phyloP scores from a whole-genome alignment of 1,139 yeast genomes.

The Diutina sp. region DNA sequence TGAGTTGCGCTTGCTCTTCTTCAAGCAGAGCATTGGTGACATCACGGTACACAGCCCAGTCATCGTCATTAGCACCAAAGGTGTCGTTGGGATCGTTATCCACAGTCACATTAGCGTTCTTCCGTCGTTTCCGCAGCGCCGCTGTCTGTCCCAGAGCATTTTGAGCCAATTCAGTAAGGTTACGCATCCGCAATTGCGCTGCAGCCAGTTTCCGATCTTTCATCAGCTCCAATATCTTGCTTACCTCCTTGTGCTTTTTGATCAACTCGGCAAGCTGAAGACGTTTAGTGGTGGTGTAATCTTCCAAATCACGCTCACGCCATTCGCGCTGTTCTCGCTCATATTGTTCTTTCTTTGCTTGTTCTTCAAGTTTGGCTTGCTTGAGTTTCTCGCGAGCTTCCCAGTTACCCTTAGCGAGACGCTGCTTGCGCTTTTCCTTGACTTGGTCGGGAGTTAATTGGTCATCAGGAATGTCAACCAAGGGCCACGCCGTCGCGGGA shows the following conservation, averaged over 20 bases:
- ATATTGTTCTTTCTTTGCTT: slow-evolving; percentile 35
- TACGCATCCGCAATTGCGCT: slow-evolving; percentile 87
- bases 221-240: slow-evolving; percentile 62
- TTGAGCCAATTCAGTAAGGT: slow-evolving; percentile 76
- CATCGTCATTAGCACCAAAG: slow-evolving; percentile 93
- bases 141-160: slow-evolving; percentile 35
- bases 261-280: slow-evolving; percentile 44
- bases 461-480: slow-evolving; percentile 75
- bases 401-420: slow-evolving; percentile 68
- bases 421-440: slow-evolving; percentile 79
- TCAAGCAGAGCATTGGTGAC: slow-evolving; percentile 62
- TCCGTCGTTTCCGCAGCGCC: slow-evolving; percentile 34
- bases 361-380: slow-evolving; percentile 53
- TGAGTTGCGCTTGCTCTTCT: slow-evolving; percentile 63
- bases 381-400: slow-evolving; percentile 82
- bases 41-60: slow-evolving; percentile 87
- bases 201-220: slow-evolving; percentile 85
- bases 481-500: slow-evolving; percentile 53
- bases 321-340: slow-evolving; percentile 59
- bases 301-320: slow-evolving; percentile 62
- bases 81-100: slow-evolving; percentile 91
- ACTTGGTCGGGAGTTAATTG: slow-evolving; percentile 68
- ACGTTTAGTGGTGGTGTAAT: slow-evolving; percentile 71
- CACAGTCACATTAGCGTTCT: slow-evolving; percentile 41
- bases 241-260: slow-evolving; percentile 49